These are phyloP conservation scores for Cladosporium sp. DNA, from an alignment of 2,329 filamentous ascomycete genomes.

Conservation along the genomic window DNA sequence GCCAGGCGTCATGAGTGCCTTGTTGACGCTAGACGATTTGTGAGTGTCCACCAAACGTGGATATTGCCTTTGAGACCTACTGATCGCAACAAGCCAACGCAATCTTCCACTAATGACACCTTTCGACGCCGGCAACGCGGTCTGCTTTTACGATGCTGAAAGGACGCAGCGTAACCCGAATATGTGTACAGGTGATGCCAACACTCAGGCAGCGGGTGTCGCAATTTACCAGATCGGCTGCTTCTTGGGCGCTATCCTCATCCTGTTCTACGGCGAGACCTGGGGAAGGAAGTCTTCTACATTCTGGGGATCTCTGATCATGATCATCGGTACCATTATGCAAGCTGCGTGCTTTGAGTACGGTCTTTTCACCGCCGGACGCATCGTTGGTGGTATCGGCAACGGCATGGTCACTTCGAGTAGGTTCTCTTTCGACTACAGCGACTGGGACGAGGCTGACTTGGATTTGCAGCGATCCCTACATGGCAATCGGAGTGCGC, in stretches of 20 bases:
- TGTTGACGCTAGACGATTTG: slow-evolving; percentile 30
- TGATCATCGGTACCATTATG: slow-evolving; percentile 42
- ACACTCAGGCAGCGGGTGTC: slow-evolving; percentile 36
- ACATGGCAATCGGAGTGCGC: slow-evolving; percentile 45
- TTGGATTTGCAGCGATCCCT: slow-evolving; percentile 32
- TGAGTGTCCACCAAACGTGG: neutral
- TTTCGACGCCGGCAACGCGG: neutral
- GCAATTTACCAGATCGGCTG: slow-evolving; percentile 8
- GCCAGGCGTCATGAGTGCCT: slow-evolving; percentile 49
- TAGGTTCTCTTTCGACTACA: neutral
- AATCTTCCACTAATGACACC: slow-evolving; percentile 2
- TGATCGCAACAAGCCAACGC: slow-evolving; percentile 26
- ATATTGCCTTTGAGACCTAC: slow-evolving; percentile 25
- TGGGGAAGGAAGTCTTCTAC: slow-evolving; percentile 7
- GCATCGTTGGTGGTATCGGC: slow-evolving; percentile 48
- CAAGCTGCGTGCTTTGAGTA: slow-evolving; percentile 41
- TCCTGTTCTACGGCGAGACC: slow-evolving; percentile 4
- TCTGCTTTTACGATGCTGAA: neutral
- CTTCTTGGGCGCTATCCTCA: slow-evolving; percentile 3
- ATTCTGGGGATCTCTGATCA: slow-evolving; percentile 28
- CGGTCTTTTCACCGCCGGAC: slow-evolving; percentile 40
- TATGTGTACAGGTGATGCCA: slow-evolving; percentile 23
- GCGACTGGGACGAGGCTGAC: neutral
- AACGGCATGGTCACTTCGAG: slow-evolving; percentile 45
- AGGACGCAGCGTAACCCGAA: neutral